phyloP scores from a whole-genome alignment of 306 rosid species.

The Inga leiocalycina region DNA sequence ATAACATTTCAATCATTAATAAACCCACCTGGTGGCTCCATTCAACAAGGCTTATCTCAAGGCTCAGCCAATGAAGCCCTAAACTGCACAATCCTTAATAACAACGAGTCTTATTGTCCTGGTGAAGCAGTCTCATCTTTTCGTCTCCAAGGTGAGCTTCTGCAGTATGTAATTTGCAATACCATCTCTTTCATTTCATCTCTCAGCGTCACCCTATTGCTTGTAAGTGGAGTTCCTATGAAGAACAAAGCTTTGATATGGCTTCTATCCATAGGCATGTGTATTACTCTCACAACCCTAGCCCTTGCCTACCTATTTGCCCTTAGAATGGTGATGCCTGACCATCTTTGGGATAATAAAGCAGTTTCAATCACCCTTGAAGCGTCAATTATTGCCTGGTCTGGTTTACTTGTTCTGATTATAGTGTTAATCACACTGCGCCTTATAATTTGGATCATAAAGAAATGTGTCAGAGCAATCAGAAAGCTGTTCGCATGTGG shows the following conservation, averaged over 20 bases:
- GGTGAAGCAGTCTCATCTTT: not conserved
- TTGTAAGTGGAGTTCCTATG: not conserved
- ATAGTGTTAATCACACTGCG: not conserved
- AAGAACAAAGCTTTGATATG: not conserved
- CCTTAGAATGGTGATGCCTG: not conserved
- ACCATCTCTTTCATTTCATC: not conserved
- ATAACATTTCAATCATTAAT: not conserved
- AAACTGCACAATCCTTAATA: not conserved
- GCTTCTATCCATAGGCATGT: not conserved
- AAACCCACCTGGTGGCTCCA: not conserved
- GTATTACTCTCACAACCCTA: not conserved
- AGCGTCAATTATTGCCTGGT: not conserved
- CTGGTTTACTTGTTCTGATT: not conserved
- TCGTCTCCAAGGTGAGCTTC: not conserved
- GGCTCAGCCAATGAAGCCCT: not conserved
- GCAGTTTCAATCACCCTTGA: not conserved
- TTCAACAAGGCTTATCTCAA: constrained; percentile 2
- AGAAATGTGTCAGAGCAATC: not conserved
- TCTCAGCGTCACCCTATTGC: not conserved
- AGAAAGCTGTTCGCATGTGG: not conserved
- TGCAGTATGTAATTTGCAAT: not conserved
- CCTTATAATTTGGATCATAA: not conserved
- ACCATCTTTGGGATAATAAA: not conserved
- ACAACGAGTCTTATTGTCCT: not conserved
- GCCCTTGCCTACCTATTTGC: not conserved